Evolutionary conservation across 768 basidiomycete species (phyloP).

Genomic region (Coprinopsis marcescibilis): DNA sequence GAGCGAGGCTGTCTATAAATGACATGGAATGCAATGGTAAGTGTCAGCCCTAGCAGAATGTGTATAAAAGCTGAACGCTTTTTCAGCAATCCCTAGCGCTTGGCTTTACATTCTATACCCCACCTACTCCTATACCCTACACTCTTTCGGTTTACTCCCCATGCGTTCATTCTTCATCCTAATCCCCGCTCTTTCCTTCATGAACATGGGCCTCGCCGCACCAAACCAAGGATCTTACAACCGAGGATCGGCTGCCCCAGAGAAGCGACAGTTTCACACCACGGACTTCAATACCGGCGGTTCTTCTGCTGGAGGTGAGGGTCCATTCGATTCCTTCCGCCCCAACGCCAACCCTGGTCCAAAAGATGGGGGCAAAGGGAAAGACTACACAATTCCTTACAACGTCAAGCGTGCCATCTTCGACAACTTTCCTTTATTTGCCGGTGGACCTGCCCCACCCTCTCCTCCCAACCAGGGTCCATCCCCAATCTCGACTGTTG

Average conservation of each 20-base stretch:
- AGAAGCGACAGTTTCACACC: constrained; percentile 7
- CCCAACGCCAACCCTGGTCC: neutral
- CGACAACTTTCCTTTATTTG: neutral
- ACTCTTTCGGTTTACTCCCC: constrained; percentile 4
- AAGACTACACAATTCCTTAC: too few relatives aligned
- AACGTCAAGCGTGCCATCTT: too few relatives aligned
- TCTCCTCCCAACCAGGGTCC: neutral
- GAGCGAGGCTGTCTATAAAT: neutral
- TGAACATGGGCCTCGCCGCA: constrained; percentile 5
- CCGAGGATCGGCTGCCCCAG: neutral
- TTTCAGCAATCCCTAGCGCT: neutral
- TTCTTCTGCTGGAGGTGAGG: constrained; percentile 8
- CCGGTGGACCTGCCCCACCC: neutral
- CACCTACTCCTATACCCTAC: neutral
- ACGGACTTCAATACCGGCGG: constrained; percentile 2
- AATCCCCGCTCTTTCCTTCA: constrained; percentile 3
- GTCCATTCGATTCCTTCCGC: neutral
- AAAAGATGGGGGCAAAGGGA: too few relatives aligned
- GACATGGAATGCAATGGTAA: neutral
- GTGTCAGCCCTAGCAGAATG: too few relatives aligned
- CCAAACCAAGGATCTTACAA: neutral
- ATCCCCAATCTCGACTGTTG: neutral
- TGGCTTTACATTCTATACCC: neutral
- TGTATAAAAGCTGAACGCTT: neutral
- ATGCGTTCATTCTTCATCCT: constrained; percentile 10